phyloP scores from a whole-genome alignment of 768 basidiomycete species.

The Collybia mongolica region DNA sequence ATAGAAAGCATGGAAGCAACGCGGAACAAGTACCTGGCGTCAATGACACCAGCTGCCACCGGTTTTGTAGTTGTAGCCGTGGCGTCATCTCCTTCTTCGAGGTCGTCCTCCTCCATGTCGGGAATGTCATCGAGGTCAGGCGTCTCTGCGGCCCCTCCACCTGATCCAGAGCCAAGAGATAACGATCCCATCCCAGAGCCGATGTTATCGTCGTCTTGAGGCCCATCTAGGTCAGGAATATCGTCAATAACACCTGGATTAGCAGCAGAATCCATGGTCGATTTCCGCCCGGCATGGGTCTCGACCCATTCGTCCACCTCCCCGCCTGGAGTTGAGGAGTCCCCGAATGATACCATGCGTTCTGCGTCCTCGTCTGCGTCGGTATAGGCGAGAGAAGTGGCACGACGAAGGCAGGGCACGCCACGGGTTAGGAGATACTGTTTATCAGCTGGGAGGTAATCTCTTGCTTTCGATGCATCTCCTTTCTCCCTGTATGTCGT shows the following conservation, averaged over 20 bases:
- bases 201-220: slow-evolving; percentile 35
- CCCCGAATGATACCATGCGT: slow-evolving; percentile 82
- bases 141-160: slow-evolving; percentile 49
- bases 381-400: slow-evolving; percentile 88
- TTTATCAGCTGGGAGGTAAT: slow-evolving; percentile 94
- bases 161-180: slow-evolving; percentile 36
- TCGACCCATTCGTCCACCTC: slow-evolving; percentile 96
- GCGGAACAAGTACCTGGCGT: slow-evolving; percentile 39
- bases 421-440: slow-evolving; percentile 95
- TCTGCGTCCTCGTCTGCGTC: slow-evolving; percentile 97
- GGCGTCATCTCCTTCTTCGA: slow-evolving; percentile 88
- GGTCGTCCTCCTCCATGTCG: slow-evolving; percentile 96
- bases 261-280: slow-evolving; percentile 46
- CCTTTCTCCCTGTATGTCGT: slow-evolving; percentile 78
- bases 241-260: slow-evolving; percentile 75
- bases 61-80: slow-evolving; percentile 56
- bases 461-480: slow-evolving; percentile 78
- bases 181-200: slow-evolving; percentile 43
- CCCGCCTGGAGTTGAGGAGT: slow-evolving; percentile 48
- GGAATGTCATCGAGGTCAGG: slow-evolving; percentile 97
- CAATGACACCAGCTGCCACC: slow-evolving; percentile 34
- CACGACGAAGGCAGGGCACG: slow-evolving; percentile 95
- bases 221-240: slow-evolving; percentile 81
- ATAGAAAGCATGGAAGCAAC: slow-evolving; percentile 15
- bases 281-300: slow-evolving; percentile 84